Evolutionary conservation across 306 rosid species (phyloP).

Genomic region (Arachis stenosperma): DNA sequence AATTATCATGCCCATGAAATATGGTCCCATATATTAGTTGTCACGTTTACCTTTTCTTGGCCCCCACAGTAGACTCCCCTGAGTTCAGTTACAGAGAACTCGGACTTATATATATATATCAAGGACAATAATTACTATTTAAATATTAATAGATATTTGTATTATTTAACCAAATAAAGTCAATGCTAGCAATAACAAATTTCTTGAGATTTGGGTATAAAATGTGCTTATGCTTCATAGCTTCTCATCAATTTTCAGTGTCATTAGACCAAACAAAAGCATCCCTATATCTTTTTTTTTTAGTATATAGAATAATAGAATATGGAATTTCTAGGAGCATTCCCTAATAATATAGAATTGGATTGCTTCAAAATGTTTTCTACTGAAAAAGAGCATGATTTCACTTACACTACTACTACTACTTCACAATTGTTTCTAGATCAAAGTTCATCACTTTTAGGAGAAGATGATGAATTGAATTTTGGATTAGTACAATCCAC

Average conservation of each 20-base stretch:
- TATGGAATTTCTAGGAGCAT: conserved; percentile 69
- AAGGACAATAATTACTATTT: conserved; percentile 53
- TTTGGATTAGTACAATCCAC: conserved; percentile 38
- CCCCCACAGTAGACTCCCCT: conserved; percentile 62
- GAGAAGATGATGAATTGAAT: conserved; percentile 50
- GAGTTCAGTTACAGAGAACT: conserved; percentile 59
- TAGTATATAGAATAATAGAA: conserved; percentile 21
- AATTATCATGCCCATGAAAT: conserved; percentile 50
- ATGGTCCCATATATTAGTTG: conserved; percentile 66
- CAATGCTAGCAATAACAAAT: conserved; percentile 46
- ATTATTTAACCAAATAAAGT: conserved; percentile 45
- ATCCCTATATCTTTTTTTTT: no score
- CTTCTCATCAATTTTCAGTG: no score
- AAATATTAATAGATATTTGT: conserved; percentile 15
- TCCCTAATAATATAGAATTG: conserved; percentile 65
- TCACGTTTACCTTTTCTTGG: conserved; percentile 44
- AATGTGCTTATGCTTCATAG: conserved; percentile 27
- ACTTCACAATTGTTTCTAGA: conserved; percentile 45
- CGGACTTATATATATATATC: conserved; percentile 38
- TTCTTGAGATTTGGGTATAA: conserved; percentile 46
- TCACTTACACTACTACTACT: conserved; percentile 5
- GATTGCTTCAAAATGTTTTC: conserved; percentile 61
- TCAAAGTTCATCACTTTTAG: conserved; percentile 52
- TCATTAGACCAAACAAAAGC: no score
- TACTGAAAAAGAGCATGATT: conserved; percentile 51